Evolutionary conservation across 352 stramenopile species (phyloP), one percentile per base, ranked within the genome.

Genomic region (Globisporangium echinulatum): DNA sequence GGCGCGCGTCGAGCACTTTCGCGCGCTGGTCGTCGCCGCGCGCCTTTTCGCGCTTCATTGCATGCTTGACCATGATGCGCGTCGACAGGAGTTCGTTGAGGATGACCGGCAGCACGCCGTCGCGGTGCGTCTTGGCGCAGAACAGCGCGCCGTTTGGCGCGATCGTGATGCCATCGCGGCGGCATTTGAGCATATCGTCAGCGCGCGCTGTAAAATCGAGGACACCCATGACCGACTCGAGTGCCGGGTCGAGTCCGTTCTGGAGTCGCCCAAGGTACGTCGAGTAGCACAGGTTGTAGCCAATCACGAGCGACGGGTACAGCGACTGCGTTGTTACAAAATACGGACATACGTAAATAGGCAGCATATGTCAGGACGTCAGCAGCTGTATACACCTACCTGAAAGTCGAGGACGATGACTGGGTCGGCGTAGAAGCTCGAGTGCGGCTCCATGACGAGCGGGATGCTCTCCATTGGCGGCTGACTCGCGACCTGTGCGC

Each of bases 221-320:
- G 1, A 93, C 86, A 3, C 86, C 86, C 51, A 96, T 66, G 2
- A 69, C 68, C 6, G 66, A 58, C 55, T 96, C 84, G 7, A 96
- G 51, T 25, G 90, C 77, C 10, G 77, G 63, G 33, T 91, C 74
- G 11, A 90, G 56, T 4, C 86, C 84, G 64, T 92, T 80, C 8
- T 86, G 77, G 11, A 99, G 68, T 49, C 96, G 96, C 9, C 97
- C 96, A 40, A 98, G 73, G 49, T 96, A 85, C 15, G 91, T 99
- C 39, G 94, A 98, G 72, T 98, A 99, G 73, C 97, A 99, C 5
- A 99, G 70, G 74, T 99, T 99, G 71, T 99, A 99, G 19, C 90
- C 97, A 66, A 99, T 99, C 7, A 99, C 90, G 44, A 99, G 93
- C 2, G 96, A 99, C 13, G 98, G 98, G 75, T 99, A 99, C 19